Base-by-base conservation (phyloP, 257 asterid species). In the Nicotiana attenuata region DNA sequence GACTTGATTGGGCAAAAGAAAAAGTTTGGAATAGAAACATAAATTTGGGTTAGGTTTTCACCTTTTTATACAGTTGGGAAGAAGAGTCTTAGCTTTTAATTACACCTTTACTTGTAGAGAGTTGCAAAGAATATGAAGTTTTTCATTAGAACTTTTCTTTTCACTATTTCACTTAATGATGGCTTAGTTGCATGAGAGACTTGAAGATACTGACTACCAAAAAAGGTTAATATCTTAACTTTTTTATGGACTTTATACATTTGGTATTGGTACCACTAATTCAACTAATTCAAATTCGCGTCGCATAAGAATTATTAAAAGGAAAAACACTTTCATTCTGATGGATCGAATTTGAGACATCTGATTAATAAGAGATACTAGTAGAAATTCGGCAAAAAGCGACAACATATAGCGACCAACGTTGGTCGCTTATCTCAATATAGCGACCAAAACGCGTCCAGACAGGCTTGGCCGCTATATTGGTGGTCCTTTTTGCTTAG, bases 11-110 rank as follows among this genome's bases (percentile, higher is more conserved):
- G 63, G 5, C 63, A 24, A 50, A 73, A 47, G 61, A 73, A 56
- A 47, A 41, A 47, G 63, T 47, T 73, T 73, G 61, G 79, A 73
- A 15, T 73, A 47, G 1, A 73, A 73, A 73, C 22, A 69, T 41
- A 47, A 73, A 73, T 41, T 50, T 73, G 22, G 63, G 41, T 50
- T 73, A 73, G 63, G 79, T 47, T 73, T 73, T 24, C 16, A 73
- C 79, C 10, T 73, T 73, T 73, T 47, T 47, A 73, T 73, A 73
- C 79, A 73, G 79, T 47, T 73, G 50, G 19, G 63, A 73, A 73
- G 63, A 73, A 47, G 61, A 73, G 17, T 73, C 63, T 47, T 20
- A 20, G 7, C 59, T 71, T 73, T 73, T 7, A 73, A 47, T 73
- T 24, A 73, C 47, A 45, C 61, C 79, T 73, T 73, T 73, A 73